Evolutionary conservation across 805 yeast species (phyloP).

Genomic region (Zygosaccharomyces bailii): DNA sequence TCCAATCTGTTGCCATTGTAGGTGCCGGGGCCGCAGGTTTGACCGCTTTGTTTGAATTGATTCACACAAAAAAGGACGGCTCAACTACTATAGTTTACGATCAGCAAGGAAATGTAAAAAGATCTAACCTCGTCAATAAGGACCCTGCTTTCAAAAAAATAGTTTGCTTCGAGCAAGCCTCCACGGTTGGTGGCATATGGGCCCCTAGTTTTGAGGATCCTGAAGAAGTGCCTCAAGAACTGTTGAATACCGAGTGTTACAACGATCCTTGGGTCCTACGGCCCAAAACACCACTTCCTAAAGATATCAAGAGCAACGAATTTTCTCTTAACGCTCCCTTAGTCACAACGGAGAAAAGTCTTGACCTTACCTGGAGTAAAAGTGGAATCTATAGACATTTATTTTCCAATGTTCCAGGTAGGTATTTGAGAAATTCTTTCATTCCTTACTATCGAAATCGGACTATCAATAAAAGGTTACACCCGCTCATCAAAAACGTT

Average conservation of each 20-base stretch:
- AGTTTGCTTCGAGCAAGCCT: slow-evolving; percentile 44
- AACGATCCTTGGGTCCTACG: slow-evolving; percentile 36
- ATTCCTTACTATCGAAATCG: slow-evolving; percentile 14
- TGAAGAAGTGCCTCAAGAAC: slow-evolving; percentile 26
- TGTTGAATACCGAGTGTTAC: slow-evolving; percentile 33
- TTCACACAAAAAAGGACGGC: slow-evolving; percentile 32
- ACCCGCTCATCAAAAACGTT: slow-evolving; percentile 16
- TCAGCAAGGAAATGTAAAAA: slow-evolving; percentile 14
- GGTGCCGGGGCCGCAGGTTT: slow-evolving; percentile 46
- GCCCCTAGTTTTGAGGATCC: slow-evolving; percentile 21
- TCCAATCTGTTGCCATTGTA: slow-evolving; percentile 36
- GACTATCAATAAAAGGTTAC: slow-evolving; percentile 4
- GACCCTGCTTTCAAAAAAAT: slow-evolving; percentile 36
- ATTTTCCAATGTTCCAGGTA: slow-evolving; percentile 20
- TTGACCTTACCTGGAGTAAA: slow-evolving; percentile 10
- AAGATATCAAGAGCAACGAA: slow-evolving; percentile 16
- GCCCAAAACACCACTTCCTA: slow-evolving; percentile 17
- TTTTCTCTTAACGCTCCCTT: slow-evolving; percentile 13
- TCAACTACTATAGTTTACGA: slow-evolving; percentile 26
- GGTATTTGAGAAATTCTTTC: slow-evolving; percentile 21
- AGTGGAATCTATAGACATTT: slow-evolving; percentile 22
- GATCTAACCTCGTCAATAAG: slow-evolving; percentile 7
- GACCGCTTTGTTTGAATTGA: slow-evolving; percentile 36
- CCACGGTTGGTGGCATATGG: slow-evolving; percentile 46
- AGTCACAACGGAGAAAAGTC: neutral